These are phyloP conservation scores for Wilhelminamyces savonicus DNA, from an alignment of 805 yeast genomes.

Conservation along the genomic window DNA sequence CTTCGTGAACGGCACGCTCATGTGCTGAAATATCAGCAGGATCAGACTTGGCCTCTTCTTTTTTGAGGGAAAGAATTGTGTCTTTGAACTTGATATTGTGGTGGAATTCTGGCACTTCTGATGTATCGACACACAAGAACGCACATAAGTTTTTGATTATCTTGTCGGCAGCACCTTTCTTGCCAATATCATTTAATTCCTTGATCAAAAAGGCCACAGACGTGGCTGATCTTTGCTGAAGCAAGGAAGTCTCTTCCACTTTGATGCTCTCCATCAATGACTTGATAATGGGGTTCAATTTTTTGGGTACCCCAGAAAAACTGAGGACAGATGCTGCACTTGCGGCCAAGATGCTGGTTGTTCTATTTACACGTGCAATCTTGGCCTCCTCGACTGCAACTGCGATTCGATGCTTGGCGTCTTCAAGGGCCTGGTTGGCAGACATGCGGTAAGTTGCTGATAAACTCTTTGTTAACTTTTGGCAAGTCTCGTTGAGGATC, in stretches of 20 bases:
- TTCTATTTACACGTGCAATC: constrained; percentile 43
- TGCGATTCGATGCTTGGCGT: constrained; percentile 62
- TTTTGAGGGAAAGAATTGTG: constrained; percentile 64
- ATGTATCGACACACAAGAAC: constrained; percentile 89
- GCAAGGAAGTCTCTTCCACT: constrained; percentile 54
- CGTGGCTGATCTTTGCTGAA: constrained; percentile 68
- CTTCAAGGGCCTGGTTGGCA: constrained; percentile 68
- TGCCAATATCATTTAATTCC: constrained; percentile 51
- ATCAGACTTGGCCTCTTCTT: constrained; percentile 66
- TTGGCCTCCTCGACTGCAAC: constrained; percentile 67
- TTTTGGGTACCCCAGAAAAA: constrained; percentile 68
- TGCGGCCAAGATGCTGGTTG: constrained; percentile 59
- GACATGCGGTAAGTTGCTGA: constrained; percentile 66
- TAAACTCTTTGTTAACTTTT: constrained; percentile 56
- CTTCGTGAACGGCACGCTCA: constrained; percentile 63
- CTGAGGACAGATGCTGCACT: constrained; percentile 70
- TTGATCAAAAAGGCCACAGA: constrained; percentile 61
- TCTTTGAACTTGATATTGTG: constrained; percentile 52
- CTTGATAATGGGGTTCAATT: constrained; percentile 82
- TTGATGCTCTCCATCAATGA: constrained; percentile 91
- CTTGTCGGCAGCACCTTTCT: constrained; percentile 77
- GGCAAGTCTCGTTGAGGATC: constrained; percentile 56
- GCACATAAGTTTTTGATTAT: constrained; percentile 87
- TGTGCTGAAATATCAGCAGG: constrained; percentile 55
- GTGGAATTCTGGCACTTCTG: constrained; percentile 89